phyloP scores from a whole-genome alignment of 176 grass and related monocot species.

The Dactylis glomerata region DNA sequence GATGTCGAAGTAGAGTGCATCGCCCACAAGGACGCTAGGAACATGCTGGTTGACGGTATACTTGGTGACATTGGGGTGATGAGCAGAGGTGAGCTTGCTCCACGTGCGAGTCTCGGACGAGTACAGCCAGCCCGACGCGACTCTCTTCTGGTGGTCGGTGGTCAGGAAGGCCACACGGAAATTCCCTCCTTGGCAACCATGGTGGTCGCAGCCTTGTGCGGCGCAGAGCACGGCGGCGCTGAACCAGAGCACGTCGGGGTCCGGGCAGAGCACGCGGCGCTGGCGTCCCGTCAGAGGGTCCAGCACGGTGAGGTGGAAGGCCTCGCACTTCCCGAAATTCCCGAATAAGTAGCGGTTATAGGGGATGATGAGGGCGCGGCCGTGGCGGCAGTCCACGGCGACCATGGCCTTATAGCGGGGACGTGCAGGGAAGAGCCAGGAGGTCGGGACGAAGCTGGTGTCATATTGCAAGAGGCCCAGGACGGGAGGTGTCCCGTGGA shows the following conservation, averaged over 20 bases:
- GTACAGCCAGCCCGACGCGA: background rate
- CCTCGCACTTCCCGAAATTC: background rate
- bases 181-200: background rate
- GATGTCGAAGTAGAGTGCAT: background rate
- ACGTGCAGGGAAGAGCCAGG: background rate
- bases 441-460: background rate
- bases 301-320: background rate
- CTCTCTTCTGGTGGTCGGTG: background rate
- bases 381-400: background rate
- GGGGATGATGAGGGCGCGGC: background rate
- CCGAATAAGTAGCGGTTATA: background rate
- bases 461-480: background rate
- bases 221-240: background rate
- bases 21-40: background rate
- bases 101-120: background rate
- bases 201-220: background rate
- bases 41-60: background rate
- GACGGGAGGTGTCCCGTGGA: constrained; percentile 6
- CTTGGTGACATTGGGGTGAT: background rate
- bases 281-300: background rate
- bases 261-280: background rate
- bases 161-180: background rate
- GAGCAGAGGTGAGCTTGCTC: background rate
- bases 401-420: background rate
- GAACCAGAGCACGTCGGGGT: background rate